phyloP scores from a whole-genome alignment of 1,139 yeast genomes.

The Sugiyamaella paludigena region DNA sequence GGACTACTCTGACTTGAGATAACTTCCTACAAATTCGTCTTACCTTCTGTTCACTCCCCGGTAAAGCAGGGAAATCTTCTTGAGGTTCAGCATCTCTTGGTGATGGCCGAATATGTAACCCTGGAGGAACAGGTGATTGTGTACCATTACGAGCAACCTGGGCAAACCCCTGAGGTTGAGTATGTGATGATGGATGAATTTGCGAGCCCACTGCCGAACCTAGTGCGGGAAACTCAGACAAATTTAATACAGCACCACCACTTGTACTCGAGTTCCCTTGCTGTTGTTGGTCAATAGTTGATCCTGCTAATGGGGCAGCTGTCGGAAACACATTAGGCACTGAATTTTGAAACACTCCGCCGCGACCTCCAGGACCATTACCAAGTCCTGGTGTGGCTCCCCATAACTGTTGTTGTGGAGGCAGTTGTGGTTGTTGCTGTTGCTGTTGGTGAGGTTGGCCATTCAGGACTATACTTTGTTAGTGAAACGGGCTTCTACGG shows the following conservation, averaged over 20 bases:
- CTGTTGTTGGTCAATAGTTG: constrained; percentile 14
- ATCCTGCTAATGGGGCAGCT: constrained; percentile 12
- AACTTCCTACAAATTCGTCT: no score
- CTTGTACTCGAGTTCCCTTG: constrained; percentile 14
- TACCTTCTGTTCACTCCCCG: constrained; percentile 18
- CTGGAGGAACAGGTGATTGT: constrained; percentile 19
- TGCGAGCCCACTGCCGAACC: constrained; percentile 23
- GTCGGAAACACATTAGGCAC: constrained; percentile 10
- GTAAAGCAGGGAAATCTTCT: constrained; percentile 29
- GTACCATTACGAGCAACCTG: constrained; percentile 20
- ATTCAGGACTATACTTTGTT: constrained; percentile 2
- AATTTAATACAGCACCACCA: constrained; percentile 24
- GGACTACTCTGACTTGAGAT: background rate
- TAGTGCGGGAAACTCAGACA: constrained; percentile 34
- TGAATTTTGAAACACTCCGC: background rate
- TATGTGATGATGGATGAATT: constrained; percentile 5
- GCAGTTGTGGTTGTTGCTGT: background rate
- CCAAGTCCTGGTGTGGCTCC: constrained; percentile 2
- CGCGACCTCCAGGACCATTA: constrained; percentile 4
- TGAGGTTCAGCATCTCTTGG: constrained; percentile 5
- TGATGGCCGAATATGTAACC: constrained; percentile 10
- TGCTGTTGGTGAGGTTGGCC: constrained; percentile 6
- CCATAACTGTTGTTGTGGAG: constrained; percentile 9
- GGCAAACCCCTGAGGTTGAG: constrained; percentile 16
- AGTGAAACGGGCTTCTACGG: background rate